Evolutionary conservation across 768 basidiomycete genomes (phyloP).

Genomic region (Kwoniella shandongensis): DNA sequence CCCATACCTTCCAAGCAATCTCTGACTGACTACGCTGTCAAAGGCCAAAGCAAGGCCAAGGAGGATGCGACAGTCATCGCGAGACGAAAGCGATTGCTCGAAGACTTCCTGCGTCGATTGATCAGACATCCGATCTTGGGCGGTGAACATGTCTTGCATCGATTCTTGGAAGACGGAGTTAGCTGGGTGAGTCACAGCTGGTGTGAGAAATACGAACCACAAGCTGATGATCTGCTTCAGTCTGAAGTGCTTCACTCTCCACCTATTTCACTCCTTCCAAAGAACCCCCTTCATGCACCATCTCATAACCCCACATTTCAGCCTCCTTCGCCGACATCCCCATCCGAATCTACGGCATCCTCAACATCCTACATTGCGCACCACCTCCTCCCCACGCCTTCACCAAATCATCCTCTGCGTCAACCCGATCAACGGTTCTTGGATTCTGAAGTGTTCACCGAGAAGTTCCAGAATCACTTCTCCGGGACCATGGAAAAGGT

Average conservation of each 20-base stretch:
- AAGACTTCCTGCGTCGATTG: conserved; percentile 89
- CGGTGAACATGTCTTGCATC: conserved; percentile 92
- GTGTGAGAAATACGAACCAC: no score
- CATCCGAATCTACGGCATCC: conserved; percentile 16
- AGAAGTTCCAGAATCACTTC: conserved; percentile 90
- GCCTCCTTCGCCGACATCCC: conserved; percentile 28
- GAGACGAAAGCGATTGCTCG: conserved; percentile 86
- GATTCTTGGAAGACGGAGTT: conserved; percentile 91
- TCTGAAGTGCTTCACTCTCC: conserved; percentile 90
- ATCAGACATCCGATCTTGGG: conserved; percentile 91
- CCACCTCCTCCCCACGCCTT: conserved; percentile 74
- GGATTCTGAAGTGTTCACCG: conserved; percentile 93
- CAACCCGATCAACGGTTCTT: conserved; percentile 92
- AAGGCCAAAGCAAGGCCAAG: conserved; percentile 77
- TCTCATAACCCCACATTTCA: conserved; percentile 80
- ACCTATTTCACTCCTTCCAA: conserved; percentile 84
- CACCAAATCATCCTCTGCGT: conserved; percentile 81
- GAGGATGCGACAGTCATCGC: conserved; percentile 92
- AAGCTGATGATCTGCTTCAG: no score
- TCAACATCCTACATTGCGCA: conserved; percentile 50
- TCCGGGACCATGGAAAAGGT: conserved; percentile 94
- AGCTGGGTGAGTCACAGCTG: conserved; percentile 76
- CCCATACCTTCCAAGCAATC: conserved; percentile 97
- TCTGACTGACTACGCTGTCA: conserved; percentile 92
- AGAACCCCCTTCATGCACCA: conserved; percentile 92